Evolutionary conservation across 768 basidiomycete species (phyloP).

Genomic region (Lentinula edodes): DNA sequence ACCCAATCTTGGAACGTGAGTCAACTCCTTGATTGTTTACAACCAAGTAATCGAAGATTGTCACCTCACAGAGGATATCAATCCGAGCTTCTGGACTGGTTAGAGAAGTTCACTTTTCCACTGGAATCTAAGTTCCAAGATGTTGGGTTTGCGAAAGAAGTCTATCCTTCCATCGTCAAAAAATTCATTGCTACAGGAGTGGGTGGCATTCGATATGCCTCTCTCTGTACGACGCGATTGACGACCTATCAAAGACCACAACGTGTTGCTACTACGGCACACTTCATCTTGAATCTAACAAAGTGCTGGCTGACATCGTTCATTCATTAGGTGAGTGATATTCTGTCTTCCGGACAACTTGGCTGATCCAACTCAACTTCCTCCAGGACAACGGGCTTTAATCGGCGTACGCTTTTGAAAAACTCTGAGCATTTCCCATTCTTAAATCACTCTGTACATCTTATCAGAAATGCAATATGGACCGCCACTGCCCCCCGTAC

Average conservation of each 20-base stretch:
- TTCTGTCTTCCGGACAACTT: not conserved
- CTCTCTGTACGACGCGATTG: slow-evolving; percentile 6
- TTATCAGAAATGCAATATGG: slow-evolving; percentile 86
- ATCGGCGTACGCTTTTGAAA: slow-evolving; percentile 57
- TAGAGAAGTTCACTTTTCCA: slow-evolving; percentile 80
- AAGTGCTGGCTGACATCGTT: slow-evolving; percentile 73
- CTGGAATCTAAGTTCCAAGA: slow-evolving; percentile 76
- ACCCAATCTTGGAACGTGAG: slow-evolving; percentile 58
- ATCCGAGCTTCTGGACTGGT: slow-evolving; percentile 87
- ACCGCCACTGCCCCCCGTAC: slow-evolving; percentile 60
- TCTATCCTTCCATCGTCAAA: slow-evolving; percentile 69
- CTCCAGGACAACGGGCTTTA: slow-evolving; percentile 73
- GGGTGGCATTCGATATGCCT: slow-evolving; percentile 20
- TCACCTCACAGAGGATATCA: slow-evolving; percentile 49
- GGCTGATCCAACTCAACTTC: not conserved
- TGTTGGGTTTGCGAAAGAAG: slow-evolving; percentile 55
- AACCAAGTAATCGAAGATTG: not conserved
- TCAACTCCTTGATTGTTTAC: not conserved
- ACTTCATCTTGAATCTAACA: slow-evolving; percentile 76
- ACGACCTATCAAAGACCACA: slow-evolving; percentile 59
- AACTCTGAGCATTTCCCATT: no score
- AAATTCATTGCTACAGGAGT: slow-evolving; percentile 74
- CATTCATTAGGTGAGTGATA: slow-evolving; percentile 45
- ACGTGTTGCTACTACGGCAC: slow-evolving; percentile 91
- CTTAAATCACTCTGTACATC: not conserved